Base-by-base conservation (phyloP, 108 stramenopile species). In the Cyclostephanos tholiformis region DNA sequence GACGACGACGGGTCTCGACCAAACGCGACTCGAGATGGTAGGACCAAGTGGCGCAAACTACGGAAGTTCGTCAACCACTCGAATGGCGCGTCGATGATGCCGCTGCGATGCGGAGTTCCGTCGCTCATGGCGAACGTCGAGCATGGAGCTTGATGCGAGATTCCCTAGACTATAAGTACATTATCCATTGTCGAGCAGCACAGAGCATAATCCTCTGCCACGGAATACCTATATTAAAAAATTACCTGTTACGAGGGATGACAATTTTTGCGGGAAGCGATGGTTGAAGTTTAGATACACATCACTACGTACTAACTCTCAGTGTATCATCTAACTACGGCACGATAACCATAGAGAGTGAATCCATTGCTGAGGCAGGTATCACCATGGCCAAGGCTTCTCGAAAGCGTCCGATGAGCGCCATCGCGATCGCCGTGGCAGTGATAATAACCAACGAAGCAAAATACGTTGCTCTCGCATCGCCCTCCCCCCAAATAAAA, bases 61-160 rank as follows among this genome's bases (percentile, higher is more conserved):
- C 35, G 46, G 26, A 78, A 82, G 44, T 77, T 82, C 4, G 81
- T 82, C 13, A 82, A 59, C 81, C 81, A 82, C 53, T 82, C 81
- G 53, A 82, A 82, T 27, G 81, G 75, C 38, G 78, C 60, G 20
- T 76, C 59, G 58, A 36, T 38, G 48, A 1, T 20, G 7, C 3
- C 50, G 61, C 30, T 2, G 4, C 57, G 4, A n/a, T 58, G 6
- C 25, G 8, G 30, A 35, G 57, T 14, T 5, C 17, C 27, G 16
- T 58, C 30, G 57, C 30, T 32, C 57, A 30, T 58, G 57, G 17
- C 29, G 27, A 27, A 16, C 0, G 6, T 55, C 1, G 51, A 6
- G 36, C n/a, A n/a, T n/a, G n/a, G n/a, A n/a, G n/a, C n/a, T n/a
- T n/a, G n/a, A n/a, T n/a, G n/a, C n/a, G n/a, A n/a, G n/a, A n/a